Evolutionary conservation across 163 green algal species (phyloP).

Genomic region (Scenedesmus sp.): DNA sequence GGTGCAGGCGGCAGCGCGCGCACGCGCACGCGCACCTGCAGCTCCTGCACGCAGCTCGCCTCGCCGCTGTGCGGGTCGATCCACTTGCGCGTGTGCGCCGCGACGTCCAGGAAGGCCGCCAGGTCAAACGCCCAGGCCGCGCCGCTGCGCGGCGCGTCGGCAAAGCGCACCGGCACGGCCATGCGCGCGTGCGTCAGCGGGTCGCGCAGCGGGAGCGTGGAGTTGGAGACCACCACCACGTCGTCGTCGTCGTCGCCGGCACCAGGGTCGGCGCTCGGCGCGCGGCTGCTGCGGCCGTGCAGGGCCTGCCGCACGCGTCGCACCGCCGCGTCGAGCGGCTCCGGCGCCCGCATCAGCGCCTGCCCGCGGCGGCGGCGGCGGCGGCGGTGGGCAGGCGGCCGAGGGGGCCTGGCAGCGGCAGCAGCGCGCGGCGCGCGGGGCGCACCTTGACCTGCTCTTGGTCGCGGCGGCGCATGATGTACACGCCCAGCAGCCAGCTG

Average conservation of each 20-base stretch:
- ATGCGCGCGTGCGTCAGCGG: conserved; percentile 74
- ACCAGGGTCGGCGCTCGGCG: conserved; percentile 35
- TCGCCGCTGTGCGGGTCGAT: conserved; percentile 80
- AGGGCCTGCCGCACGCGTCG: conserved; percentile 62
- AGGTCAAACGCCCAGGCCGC: conserved; percentile 86
- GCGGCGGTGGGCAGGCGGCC: too few species aligned
- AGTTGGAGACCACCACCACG: conserved; percentile 59
- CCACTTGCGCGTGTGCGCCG: conserved; percentile 85
- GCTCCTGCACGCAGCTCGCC: conserved; percentile 62
- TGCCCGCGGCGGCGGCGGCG: conserved; percentile 48
- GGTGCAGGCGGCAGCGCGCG: neutral
- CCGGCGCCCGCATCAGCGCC: conserved; percentile 63
- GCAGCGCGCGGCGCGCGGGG: neutral
- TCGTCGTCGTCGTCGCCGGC: conserved; percentile 62
- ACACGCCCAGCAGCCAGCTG: conserved; percentile 54
- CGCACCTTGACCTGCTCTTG: conserved; percentile 57
- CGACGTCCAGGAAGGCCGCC: conserved; percentile 79
- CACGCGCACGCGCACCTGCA: conserved; percentile 56
- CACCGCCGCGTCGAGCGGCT: conserved; percentile 59
- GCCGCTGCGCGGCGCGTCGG: conserved; percentile 46
- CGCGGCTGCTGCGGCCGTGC: neutral
- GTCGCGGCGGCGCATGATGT: conserved; percentile 48
- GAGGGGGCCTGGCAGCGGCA: neutral
- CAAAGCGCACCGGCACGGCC: conserved; percentile 67
- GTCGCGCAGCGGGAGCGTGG: conserved; percentile 74